phyloP scores from a whole-genome alignment of 2,329 filamentous ascomycete species.

The Colletotrichum viniferum region DNA sequence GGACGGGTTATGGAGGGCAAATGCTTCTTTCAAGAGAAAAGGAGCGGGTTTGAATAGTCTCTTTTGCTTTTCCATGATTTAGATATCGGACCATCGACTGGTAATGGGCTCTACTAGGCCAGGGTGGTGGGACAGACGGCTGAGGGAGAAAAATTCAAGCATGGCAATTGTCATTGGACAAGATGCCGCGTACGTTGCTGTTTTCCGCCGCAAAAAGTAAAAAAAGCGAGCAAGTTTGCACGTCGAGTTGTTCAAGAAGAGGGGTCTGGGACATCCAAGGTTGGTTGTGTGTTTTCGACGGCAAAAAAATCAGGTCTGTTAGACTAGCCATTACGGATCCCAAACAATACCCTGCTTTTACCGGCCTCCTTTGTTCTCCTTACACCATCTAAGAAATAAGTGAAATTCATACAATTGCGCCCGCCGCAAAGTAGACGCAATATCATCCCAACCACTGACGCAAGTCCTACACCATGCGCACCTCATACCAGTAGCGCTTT shows the following conservation, averaged over 20 bases:
- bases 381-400: constrained; percentile 17
- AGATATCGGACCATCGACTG: not conserved
- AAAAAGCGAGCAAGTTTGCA: not conserved
- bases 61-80: not conserved
- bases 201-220: not conserved
- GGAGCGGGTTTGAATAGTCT: not conserved
- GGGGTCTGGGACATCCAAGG: not conserved
- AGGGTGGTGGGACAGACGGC: not conserved
- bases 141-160: not conserved
- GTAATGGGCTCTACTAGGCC: not conserved
- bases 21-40: not conserved
- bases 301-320: constrained; percentile 14
- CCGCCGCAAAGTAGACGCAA: not conserved
- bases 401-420: not conserved
- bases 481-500: not conserved
- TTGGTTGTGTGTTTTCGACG: not conserved
- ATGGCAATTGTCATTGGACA: not conserved
- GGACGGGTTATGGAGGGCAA: not conserved
- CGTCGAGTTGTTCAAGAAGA: not conserved
- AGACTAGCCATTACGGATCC: constrained; percentile 14
- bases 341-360: constrained; percentile 15
- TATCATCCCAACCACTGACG: not conserved
- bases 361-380: constrained; percentile 10
- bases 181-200: not conserved
- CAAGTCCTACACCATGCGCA: not conserved